Evolutionary conservation across 345 rosid species (phyloP).

Genomic region (Mangifera indica): DNA sequence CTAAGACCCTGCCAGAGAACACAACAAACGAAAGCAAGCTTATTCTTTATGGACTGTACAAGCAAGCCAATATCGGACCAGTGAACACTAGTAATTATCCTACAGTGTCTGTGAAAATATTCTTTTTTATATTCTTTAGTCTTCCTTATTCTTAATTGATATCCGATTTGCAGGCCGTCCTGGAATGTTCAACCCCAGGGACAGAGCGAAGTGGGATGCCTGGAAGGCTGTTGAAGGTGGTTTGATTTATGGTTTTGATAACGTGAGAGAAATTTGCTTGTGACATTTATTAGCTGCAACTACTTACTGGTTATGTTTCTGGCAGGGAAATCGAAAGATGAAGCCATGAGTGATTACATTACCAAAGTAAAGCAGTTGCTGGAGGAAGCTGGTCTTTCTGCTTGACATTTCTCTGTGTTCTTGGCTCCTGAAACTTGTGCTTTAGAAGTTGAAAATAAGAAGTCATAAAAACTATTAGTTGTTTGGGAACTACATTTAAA

Average conservation of each 20-base stretch:
- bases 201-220: slow-evolving; percentile 95
- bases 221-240: slow-evolving; percentile 96
- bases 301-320: not conserved
- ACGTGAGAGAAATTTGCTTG: not conserved
- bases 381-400: slow-evolving; percentile 46
- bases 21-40: slow-evolving; percentile 70
- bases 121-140: not conserved
- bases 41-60: slow-evolving; percentile 76
- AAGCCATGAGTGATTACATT: slow-evolving; percentile 74
- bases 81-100: slow-evolving; percentile 63
- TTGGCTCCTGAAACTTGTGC: not conserved
- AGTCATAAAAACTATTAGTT: not conserved
- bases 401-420: slow-evolving; percentile 21
- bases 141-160: not conserved
- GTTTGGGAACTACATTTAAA: not conserved
- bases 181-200: slow-evolving; percentile 81
- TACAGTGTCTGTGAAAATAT: not conserved
- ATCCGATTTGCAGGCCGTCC: slow-evolving; percentile 59
- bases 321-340: slow-evolving; percentile 64
- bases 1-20: slow-evolving; percentile 49
- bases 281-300: not conserved
- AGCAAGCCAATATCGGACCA: slow-evolving; percentile 79
- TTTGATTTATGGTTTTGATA: not conserved
- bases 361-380: slow-evolving; percentile 73
- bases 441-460: slow-evolving; percentile 3